Conservation (phyloP, 2,329 filamentous ascomycete genomes). For the Bipolaris victoriae region DNA sequence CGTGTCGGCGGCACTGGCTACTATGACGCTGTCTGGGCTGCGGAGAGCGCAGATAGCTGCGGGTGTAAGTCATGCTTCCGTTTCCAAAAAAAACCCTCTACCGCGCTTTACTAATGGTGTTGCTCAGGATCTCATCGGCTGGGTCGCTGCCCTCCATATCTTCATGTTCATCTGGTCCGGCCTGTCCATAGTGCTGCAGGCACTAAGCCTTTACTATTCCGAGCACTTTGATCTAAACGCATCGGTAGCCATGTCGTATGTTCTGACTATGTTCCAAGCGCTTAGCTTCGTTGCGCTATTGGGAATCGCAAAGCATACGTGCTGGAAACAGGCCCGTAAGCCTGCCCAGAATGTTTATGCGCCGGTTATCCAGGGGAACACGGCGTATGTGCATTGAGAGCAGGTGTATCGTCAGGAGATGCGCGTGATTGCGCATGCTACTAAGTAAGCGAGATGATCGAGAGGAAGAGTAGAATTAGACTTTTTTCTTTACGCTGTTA, state of each 20-base stretch:
- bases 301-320: constrained; percentile 27
- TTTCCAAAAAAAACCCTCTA: not conserved
- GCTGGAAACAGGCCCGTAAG: constrained; percentile 10
- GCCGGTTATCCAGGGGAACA: constrained; percentile 11
- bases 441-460: not conserved
- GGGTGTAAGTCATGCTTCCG: constrained; percentile 23
- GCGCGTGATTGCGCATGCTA: constrained; percentile 9
- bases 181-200: not conserved
- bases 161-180: constrained; percentile 29
- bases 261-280: constrained; percentile 24
- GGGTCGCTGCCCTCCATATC: constrained; percentile 23
- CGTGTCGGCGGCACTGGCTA: constrained; percentile 18
- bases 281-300: constrained; percentile 29
- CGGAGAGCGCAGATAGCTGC: constrained; percentile 19
- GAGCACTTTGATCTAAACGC: not conserved
- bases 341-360: not conserved
- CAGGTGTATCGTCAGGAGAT: constrained; percentile 26
- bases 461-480: too few species aligned
- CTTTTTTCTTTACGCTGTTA: not conserved
- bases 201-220: not conserved
- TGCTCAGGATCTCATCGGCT: constrained; percentile 26
- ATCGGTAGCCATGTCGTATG: constrained; percentile 15
- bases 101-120: not conserved
- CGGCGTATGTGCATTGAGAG: constrained; percentile 15
- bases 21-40: constrained; percentile 23